phyloP scores from a whole-genome alignment of 805 yeast species.

The Groenewaldozyma tartarivorans region DNA sequence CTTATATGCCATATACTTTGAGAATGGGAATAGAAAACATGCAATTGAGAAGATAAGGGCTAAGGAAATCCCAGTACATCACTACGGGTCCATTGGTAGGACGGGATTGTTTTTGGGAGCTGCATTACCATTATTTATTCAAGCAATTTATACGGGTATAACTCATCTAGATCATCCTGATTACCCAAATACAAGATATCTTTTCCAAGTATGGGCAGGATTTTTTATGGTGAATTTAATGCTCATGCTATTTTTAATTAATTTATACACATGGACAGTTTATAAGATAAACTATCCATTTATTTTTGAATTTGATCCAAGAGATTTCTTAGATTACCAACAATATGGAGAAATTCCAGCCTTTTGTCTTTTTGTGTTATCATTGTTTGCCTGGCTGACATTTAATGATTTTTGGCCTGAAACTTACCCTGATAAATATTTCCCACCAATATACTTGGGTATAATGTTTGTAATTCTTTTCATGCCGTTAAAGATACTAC shows the following conservation, averaged over 20 bases:
- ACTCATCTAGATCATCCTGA: constrained; percentile 30
- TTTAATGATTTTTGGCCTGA: constrained; percentile 59
- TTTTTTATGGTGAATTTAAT: constrained; percentile 59
- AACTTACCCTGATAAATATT: constrained; percentile 52
- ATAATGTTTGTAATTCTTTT: constrained; percentile 38
- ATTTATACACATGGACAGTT: constrained; percentile 63
- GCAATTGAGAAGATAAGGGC: constrained; percentile 63
- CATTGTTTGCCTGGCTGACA: constrained; percentile 67
- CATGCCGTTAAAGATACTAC: constrained; percentile 53
- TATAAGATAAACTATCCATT: constrained; percentile 82
- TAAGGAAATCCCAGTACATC: constrained; percentile 29
- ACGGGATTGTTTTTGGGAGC: constrained; percentile 67
- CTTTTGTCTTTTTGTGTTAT: constrained; percentile 43
- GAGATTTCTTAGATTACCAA: constrained; percentile 53
- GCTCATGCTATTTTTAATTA: constrained; percentile 52
- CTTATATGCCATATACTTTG: constrained; percentile 55
- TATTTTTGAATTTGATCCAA: constrained; percentile 77
- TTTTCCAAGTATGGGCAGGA: constrained; percentile 91
- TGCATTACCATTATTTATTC: constrained; percentile 55
- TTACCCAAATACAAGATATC: constrained; percentile 45
- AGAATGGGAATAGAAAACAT: constrained; percentile 58
- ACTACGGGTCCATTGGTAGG: constrained; percentile 36
- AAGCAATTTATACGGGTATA: constrained; percentile 48
- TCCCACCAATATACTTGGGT: constrained; percentile 74
- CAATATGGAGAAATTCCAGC: constrained; percentile 62